Percentiles rank a stretch among this genome's conserved stretches.
Conservation (phyloP, 371 early-diverging fungal species). For the Haplosporangium sp. region DNA sequence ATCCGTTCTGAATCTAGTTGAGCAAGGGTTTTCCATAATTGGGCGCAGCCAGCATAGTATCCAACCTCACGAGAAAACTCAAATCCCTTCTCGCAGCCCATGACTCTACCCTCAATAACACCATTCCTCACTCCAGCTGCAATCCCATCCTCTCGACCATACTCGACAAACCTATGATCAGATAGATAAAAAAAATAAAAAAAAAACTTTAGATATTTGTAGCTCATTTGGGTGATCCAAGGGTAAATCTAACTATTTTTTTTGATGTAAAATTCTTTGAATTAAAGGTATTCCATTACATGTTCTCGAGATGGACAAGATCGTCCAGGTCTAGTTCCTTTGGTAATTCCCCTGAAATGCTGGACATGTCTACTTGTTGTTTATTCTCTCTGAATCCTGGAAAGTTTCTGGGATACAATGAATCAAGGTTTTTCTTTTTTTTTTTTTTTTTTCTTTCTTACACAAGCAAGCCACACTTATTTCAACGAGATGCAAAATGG, state of each 20-base stretch:
- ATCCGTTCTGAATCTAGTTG: constrained; percentile 57
- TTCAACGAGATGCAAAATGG: too few relatives aligned
- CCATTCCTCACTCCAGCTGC: constrained; percentile 73
- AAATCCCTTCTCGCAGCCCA: constrained; percentile 81
- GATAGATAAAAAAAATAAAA: not conserved
- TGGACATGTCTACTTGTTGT: constrained; percentile 16
- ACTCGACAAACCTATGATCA: constrained; percentile 71
- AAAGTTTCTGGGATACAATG: too few relatives aligned
- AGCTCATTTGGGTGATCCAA: not conserved
- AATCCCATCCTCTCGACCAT: constrained; percentile 75
- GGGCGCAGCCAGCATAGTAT: constrained; percentile 77
- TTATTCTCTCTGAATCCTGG: not conserved
- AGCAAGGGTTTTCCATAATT: constrained; percentile 69
- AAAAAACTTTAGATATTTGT: not conserved
- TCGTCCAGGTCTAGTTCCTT: constrained; percentile 68
- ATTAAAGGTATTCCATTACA: constrained; percentile 59
- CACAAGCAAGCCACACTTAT: too few relatives aligned
- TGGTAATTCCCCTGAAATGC: constrained; percentile 40
- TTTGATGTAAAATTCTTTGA: not conserved
- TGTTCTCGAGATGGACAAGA: constrained; percentile 70
- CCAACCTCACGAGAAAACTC: constrained; percentile 79
- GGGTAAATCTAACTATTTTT: not conserved
- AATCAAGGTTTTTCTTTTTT: too few relatives aligned
- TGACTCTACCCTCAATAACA: constrained; percentile 76
- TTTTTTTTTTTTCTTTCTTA: too few relatives aligned